phyloP scores from a whole-genome alignment of 768 basidiomycete genomes.

The Russula sp. region DNA sequence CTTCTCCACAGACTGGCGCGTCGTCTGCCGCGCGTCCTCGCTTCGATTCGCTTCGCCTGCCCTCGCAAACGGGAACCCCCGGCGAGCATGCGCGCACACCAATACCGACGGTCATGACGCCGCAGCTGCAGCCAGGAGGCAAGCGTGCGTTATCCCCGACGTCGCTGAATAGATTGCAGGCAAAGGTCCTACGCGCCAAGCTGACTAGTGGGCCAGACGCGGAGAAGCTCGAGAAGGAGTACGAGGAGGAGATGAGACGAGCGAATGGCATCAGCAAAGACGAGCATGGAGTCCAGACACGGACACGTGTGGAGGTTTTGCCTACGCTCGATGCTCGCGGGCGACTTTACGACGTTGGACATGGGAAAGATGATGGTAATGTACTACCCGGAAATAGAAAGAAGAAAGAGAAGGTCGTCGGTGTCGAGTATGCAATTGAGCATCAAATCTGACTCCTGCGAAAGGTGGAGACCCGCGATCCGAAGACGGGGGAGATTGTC shows the following conservation, averaged over 20 bases:
- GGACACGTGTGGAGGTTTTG: slow-evolving; percentile 73
- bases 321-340: slow-evolving; percentile 87
- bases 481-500: slow-evolving; percentile 84
- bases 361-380: slow-evolving; percentile 58
- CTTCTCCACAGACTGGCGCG: slow-evolving; percentile 41
- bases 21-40: slow-evolving; percentile 46
- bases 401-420: slow-evolving; percentile 76
- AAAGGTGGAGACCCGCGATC: slow-evolving; percentile 85
- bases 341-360: slow-evolving; percentile 86
- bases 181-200: slow-evolving; percentile 87
- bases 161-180: slow-evolving; percentile 88
- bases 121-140: slow-evolving; percentile 45
- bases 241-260: slow-evolving; percentile 60
- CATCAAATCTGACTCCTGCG: slow-evolving; percentile 14
- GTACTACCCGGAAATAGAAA: slow-evolving; percentile 65
- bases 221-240: slow-evolving; percentile 75
- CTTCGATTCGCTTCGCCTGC: slow-evolving; percentile 59
- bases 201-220: slow-evolving; percentile 81
- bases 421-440: slow-evolving; percentile 13
- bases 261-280: slow-evolving; percentile 39
- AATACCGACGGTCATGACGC: slow-evolving; percentile 88
- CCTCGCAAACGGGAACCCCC: slow-evolving; percentile 58
- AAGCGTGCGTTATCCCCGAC: slow-evolving; percentile 63
- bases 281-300: slow-evolving; percentile 42
- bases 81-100: slow-evolving; percentile 70